Conservation (phyloP, 768 basidiomycete genomes). For the Agrocybe chaxingu region DNA sequence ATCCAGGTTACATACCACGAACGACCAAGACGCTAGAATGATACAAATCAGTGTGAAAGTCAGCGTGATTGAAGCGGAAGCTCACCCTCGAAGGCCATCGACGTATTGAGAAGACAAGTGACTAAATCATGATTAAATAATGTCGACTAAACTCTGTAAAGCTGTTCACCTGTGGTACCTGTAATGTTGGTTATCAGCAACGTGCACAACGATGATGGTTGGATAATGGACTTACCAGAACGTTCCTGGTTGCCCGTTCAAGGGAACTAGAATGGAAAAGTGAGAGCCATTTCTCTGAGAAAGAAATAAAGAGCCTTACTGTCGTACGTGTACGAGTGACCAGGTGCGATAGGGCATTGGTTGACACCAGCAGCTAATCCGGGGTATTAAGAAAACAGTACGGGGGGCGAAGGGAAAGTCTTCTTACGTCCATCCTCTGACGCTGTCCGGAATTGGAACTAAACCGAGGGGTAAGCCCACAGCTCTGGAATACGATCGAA, state of each 20-base stretch:
- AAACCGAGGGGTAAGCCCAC: not conserved
- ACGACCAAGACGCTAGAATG: conserved; percentile 22
- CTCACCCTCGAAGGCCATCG: conserved; percentile 17
- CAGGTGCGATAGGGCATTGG: conserved; percentile 28
- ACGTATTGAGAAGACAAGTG: conserved; percentile 21
- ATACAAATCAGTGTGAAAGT: conserved; percentile 9
- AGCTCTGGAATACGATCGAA: not conserved
- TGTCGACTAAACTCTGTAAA: not conserved
- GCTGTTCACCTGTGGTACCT: conserved; percentile 13
- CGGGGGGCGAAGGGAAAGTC: not conserved
- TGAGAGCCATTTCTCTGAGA: not conserved
- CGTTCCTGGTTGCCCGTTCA: conserved; percentile 25
- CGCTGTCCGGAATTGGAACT: conserved; percentile 41
- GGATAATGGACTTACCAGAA: conserved; percentile 22
- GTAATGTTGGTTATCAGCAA: not conserved
- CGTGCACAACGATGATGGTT: not conserved
- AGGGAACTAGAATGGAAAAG: conserved; percentile 9
- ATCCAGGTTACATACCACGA: conserved; percentile 19
- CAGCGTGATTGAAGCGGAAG: not conserved
- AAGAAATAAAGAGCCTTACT: not conserved
- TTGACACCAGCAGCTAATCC: conserved; percentile 23
- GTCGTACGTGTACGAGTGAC: conserved; percentile 24
- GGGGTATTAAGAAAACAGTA: conserved; percentile 15
- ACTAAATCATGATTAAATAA: not conserved
- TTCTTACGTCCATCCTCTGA: conserved; percentile 40